These are phyloP conservation scores for Dendryphion nanum DNA, from an alignment of 2,329 filamentous ascomycete species.

Conservation along the genomic window DNA sequence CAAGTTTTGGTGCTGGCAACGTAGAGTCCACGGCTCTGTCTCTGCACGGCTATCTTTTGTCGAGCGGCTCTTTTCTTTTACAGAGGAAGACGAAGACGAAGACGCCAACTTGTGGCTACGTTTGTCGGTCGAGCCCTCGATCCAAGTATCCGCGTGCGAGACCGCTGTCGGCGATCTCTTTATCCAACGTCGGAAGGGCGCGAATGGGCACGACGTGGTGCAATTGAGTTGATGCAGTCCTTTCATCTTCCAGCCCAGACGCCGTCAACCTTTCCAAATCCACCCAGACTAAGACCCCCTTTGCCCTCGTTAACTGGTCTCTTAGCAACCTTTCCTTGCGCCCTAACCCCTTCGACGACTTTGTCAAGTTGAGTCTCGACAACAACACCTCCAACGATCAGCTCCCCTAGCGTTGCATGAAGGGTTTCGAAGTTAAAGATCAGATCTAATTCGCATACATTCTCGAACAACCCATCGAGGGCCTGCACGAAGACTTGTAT, in stretches of 20 bases:
- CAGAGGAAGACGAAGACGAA: too few relatives aligned
- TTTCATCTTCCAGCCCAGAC: constrained; percentile 16
- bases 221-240: too few relatives aligned
- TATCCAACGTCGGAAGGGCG: too few relatives aligned
- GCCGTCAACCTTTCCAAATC: constrained; percentile 17
- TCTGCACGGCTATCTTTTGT: too few relatives aligned
- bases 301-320: constrained; percentile 70
- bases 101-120: too few relatives aligned
- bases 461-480: constrained; percentile 92
- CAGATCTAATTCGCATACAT: constrained; percentile 95
- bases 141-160: too few relatives aligned
- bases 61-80: too few relatives aligned
- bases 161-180: too few relatives aligned
- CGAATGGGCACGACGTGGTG: too few relatives aligned
- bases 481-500: constrained; percentile 99
- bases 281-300: constrained; percentile 20
- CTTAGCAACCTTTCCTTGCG: constrained; percentile 75
- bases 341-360: constrained; percentile 78
- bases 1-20: too few relatives aligned
- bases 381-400: constrained; percentile 93
- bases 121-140: too few relatives aligned
- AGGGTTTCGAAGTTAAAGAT: constrained; percentile 99
- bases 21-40: too few relatives aligned
- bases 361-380: constrained; percentile 87
- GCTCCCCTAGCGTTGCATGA: constrained; percentile 85